Conservation (phyloP, 306 rosid genomes). For the Quercus parvula region DNA sequence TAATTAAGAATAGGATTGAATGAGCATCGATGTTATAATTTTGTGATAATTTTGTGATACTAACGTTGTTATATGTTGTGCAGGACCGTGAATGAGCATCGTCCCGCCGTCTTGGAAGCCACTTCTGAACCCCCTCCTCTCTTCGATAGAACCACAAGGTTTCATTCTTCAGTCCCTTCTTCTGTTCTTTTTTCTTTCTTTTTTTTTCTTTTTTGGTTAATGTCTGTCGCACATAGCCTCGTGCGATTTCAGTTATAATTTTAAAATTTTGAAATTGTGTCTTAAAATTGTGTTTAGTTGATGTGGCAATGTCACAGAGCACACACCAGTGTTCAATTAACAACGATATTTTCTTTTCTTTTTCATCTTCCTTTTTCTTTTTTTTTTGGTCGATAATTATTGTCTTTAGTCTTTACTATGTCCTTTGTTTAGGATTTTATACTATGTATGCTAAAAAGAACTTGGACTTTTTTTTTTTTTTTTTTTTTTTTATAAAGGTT, state of each 20-base stretch:
- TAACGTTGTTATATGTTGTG: neutral
- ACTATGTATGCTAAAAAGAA: no score
- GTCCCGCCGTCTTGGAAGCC: conserved; percentile 49
- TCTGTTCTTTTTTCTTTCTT: no score
- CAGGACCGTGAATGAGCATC: conserved; percentile 22
- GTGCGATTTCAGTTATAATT: no score
- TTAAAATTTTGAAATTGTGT: no score
- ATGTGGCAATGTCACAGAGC: no score
- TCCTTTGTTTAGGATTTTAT: neutral
- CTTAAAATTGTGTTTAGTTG: no score
- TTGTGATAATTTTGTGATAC: no score
- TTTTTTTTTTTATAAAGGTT: conserved; percentile 50
- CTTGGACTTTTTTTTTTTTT: neutral
- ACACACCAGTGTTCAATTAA: no score
- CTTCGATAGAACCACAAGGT: conserved; percentile 89
- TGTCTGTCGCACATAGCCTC: no score
- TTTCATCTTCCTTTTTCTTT: no score
- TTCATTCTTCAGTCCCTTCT: neutral
- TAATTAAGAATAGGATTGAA: neutral
- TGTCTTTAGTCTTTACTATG: neutral
- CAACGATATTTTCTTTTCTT: neutral
- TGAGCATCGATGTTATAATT: no score
- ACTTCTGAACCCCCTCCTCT: conserved; percentile 61
- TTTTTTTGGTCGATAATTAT: neutral
- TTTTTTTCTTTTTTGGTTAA: no score